Percentiles rank a stretch among this genome's conserved stretches.
These are phyloP conservation scores for Acacia acuminata DNA, from an alignment of 306 rosid genomes.

Conservation along the genomic window DNA sequence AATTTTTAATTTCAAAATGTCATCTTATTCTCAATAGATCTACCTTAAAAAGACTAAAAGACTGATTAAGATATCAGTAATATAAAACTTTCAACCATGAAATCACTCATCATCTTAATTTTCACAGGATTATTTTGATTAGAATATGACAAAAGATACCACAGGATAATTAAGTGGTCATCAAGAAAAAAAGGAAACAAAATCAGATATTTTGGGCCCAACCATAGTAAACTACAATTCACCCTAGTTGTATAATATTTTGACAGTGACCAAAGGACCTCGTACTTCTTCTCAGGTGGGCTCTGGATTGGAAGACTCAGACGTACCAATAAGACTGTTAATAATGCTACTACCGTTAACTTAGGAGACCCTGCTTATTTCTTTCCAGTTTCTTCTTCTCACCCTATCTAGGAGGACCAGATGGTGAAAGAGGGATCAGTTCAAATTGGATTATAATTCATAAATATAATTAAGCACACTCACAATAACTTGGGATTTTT, in stretches of 20 bases:
- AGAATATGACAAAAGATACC: background rate
- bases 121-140: background rate
- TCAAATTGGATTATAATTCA: background rate
- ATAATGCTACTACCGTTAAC: background rate
- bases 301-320: slow-evolving; percentile 9
- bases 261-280: slow-evolving; percentile 8
- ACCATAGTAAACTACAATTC: background rate
- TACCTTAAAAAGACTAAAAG: background rate
- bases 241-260: background rate
- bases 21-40: background rate
- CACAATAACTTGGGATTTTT: background rate
- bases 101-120: background rate
- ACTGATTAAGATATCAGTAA: background rate
- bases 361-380: background rate
- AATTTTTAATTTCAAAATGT: background rate
- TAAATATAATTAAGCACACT: background rate
- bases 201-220: background rate
- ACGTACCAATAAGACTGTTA: slow-evolving; percentile 4
- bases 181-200: background rate
- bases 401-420: slow-evolving; percentile 1
- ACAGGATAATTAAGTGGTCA: background rate
- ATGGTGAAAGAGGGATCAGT: slow-evolving; percentile 7
- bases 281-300: slow-evolving; percentile 34
- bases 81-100: background rate
- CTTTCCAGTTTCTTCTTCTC: background rate